Base-by-base conservation (phyloP, 345 rosid species). In the Eucalyptus coolabah region DNA sequence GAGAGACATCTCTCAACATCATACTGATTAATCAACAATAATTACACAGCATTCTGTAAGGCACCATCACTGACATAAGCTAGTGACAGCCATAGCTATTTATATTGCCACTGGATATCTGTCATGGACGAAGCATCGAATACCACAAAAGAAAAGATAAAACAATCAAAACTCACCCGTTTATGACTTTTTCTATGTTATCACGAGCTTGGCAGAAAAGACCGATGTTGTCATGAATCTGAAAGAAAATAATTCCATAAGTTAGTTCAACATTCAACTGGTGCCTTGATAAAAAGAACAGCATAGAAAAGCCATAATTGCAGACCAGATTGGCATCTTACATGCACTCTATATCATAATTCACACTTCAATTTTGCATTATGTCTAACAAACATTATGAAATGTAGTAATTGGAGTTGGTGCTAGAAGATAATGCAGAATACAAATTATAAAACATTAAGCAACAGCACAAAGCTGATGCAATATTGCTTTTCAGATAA, bases 161-260 rank as follows among this genome's bases (percentile, higher is more conserved):
- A 37, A 87, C 50, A 60, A 49, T 23, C 23, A 40, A 37, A 86
- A 59, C 90, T 86, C 89, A 91, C 92, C 83, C 92, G n/a, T 91
- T 91, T 90, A 91, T 91, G 37, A 91, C 87, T 82, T 85, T 91
- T 67, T 86, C 82, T 77, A 91, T 89, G 90, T 89, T 91, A 32
- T 91, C 90, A 44, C 90, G 87, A 23, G 90, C 87, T 91, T 89
- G 92, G 89, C 89, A 89, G 86, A 91, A 91, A 51, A 91, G 92
- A 77, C 60, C 51, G 86, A 91, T 50, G 80, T 91, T 91, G 40
- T 91, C 92, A 87, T 89, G 92, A 80, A 91, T 80, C 92, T 91
- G 92, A 42, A 90, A 81, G 53, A 87, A 40, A n/a, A 80, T 21
- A 87, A 34, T 80, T 65, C 40, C 45, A 77, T 23, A 45, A 77